phyloP scores from a whole-genome alignment of 1,284 basidiomycete species.

The Trichosporon sp. region DNA sequence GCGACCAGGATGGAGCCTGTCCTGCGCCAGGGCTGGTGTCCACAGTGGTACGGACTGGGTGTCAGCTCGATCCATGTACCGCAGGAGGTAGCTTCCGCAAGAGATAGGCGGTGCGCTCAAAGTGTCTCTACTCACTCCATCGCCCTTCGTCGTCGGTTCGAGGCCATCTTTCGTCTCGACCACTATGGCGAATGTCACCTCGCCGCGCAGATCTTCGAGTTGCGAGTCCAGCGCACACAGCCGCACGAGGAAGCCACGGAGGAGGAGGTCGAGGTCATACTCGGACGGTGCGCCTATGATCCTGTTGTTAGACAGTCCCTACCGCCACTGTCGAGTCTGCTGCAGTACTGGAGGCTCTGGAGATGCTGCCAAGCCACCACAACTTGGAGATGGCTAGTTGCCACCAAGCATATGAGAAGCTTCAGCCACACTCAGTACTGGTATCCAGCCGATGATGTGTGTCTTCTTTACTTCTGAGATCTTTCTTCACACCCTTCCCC shows the following conservation, averaged over 20 bases:
- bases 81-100: too few relatives aligned
- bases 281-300: slow-evolving; percentile 23
- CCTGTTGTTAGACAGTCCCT: slow-evolving; percentile 11
- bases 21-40: slow-evolving; percentile 33
- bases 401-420: too few relatives aligned
- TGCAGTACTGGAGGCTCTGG: too few relatives aligned
- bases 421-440: too few relatives aligned
- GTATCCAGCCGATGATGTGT: too few relatives aligned
- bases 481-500: too few relatives aligned
- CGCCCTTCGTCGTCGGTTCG: slow-evolving; percentile 53
- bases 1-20: slow-evolving; percentile 22
- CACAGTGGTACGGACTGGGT: slow-evolving; percentile 47
- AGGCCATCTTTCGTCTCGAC: slow-evolving; percentile 70
- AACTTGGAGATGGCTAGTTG: too few relatives aligned
- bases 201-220: slow-evolving; percentile 61
- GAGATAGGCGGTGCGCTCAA: too few relatives aligned
- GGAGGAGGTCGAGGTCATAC: slow-evolving; percentile 63
- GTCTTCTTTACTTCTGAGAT: too few relatives aligned
- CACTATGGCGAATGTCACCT: slow-evolving; percentile 73
- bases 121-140: slow-evolving; percentile 52
- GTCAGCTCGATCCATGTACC: neutral
- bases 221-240: slow-evolving; percentile 73
- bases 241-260: slow-evolving; percentile 79
- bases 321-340: too few relatives aligned
- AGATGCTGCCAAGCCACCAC: too few relatives aligned